Evolutionary conservation across 164 flowering plant species (phyloP).

Genomic region (Houttuynia cordata): DNA sequence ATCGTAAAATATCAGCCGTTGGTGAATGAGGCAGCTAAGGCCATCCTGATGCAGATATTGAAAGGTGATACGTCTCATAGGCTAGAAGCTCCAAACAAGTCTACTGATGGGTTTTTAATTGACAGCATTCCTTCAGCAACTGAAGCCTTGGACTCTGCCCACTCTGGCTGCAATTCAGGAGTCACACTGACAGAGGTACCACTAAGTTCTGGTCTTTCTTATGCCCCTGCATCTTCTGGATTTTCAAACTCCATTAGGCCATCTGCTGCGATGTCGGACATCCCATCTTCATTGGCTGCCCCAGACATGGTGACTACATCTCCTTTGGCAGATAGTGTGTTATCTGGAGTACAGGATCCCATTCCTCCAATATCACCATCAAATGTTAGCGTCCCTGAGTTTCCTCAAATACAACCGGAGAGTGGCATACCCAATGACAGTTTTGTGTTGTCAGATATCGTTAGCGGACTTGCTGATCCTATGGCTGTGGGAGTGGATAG

Average conservation of each 20-base stretch:
- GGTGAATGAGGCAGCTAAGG: constrained; percentile 66
- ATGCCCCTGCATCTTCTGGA: constrained; percentile 17
- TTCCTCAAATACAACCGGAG: constrained; percentile 29
- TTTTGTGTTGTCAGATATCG: constrained; percentile 21
- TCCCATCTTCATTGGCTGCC: constrained; percentile 20
- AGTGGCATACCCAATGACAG: constrained; percentile 19
- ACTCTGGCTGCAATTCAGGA: constrained; percentile 32
- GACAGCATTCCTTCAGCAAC: constrained; percentile 28
- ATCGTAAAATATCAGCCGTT: constrained; percentile 75
- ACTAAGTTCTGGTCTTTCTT: constrained; percentile 26
- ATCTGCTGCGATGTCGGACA: constrained; percentile 28
- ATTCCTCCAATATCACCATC: constrained; percentile 16
- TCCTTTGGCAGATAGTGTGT: constrained; percentile 20
- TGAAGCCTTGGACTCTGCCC: constrained; percentile 25
- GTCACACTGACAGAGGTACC: constrained; percentile 57
- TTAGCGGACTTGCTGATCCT: constrained; percentile 25
- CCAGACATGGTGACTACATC: constrained; percentile 21
- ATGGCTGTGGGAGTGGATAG: constrained; percentile 26
- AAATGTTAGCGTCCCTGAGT: constrained; percentile 33
- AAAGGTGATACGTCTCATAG: constrained; percentile 35
- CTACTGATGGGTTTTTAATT: constrained; percentile 28
- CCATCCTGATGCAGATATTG: constrained; percentile 62
- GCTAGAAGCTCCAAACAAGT: constrained; percentile 26
- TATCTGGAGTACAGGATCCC: constrained; percentile 26
- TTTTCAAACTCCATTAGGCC: constrained; percentile 14